These are phyloP conservation scores for Lyophyllum shimeji DNA, from an alignment of 768 basidiomycete genomes.

Conservation along the genomic window DNA sequence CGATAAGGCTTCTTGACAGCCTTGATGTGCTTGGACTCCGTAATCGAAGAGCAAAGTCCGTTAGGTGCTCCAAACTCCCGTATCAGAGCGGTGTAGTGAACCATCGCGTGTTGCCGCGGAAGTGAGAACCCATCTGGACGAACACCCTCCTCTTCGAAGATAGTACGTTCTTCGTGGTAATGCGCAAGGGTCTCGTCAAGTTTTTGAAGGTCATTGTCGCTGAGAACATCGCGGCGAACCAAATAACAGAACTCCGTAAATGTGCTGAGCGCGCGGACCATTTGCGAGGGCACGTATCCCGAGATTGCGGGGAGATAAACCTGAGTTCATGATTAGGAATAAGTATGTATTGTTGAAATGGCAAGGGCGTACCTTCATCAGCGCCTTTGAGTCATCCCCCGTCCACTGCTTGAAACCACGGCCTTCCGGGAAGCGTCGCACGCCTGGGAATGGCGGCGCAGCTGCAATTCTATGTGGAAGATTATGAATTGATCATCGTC, in stretches of 20 bases:
- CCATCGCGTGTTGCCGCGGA: background rate
- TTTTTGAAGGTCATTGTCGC: conserved; percentile 16
- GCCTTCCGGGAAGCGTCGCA: conserved; percentile 10
- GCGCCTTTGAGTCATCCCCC: conserved; percentile 2
- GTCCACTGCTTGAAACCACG: conserved; percentile 16
- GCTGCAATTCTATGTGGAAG: conserved; percentile 1
- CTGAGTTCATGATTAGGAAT: background rate
- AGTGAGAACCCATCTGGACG: conserved; percentile 4
- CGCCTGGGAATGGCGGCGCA: conserved; percentile 8
- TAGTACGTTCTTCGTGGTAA: conserved; percentile 24
- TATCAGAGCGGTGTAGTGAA: background rate
- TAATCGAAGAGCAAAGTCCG: conserved; percentile 31
- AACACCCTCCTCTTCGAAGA: conserved; percentile 19
- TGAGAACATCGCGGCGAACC: conserved; percentile 13
- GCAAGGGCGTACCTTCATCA: conserved; percentile 15
- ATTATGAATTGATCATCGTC: background rate
- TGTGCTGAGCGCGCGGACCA: conserved; percentile 14
- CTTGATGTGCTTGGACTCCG: conserved; percentile 21
- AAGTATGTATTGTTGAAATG: too few relatives aligned
- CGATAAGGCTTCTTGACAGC: conserved; percentile 20
- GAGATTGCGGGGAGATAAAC: conserved; percentile 11
- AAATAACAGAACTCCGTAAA: conserved; percentile 29
- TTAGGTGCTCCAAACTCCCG: conserved; percentile 26
- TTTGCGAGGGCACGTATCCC: conserved; percentile 13
- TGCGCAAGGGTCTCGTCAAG: conserved; percentile 18